phyloP scores from a whole-genome alignment of 805 yeast species.

The Kluyveromyces dobzhanskii region DNA sequence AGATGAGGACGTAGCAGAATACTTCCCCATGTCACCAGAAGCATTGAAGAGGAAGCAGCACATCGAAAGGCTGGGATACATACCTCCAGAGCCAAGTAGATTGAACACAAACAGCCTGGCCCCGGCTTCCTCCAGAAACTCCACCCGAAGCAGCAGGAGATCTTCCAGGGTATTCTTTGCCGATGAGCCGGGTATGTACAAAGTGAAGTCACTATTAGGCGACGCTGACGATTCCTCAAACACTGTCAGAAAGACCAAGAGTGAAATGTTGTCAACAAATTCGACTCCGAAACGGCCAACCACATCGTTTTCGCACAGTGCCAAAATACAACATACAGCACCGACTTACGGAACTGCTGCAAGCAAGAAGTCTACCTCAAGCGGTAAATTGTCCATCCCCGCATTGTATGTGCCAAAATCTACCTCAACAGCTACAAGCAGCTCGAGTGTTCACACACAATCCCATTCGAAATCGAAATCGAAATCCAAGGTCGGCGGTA shows the following conservation, averaged over 20 bases:
- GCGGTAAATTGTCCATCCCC: no score
- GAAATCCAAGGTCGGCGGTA: constrained; percentile 8
- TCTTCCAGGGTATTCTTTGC: constrained; percentile 24
- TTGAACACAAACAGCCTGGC: constrained; percentile 4
- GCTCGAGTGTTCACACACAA: background rate
- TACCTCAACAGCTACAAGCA: no score
- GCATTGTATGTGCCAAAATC: no score
- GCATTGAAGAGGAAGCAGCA: constrained; percentile 17
- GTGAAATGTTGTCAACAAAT: background rate
- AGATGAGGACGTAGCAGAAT: constrained; percentile 13
- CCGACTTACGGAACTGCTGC: no score
- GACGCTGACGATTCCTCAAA: constrained; percentile 6
- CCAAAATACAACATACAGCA: no score
- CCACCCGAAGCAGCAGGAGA: constrained; percentile 16
- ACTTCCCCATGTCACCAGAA: constrained; percentile 23
- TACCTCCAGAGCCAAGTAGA: constrained; percentile 22
- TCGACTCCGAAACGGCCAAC: no score
- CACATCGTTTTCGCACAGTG: no score
- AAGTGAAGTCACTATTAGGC: constrained; percentile 26
- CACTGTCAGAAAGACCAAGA: constrained; percentile 19
- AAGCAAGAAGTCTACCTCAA: no score
- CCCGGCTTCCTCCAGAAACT: constrained; percentile 2
- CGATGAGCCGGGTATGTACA: constrained; percentile 20
- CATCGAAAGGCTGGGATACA: constrained; percentile 25
- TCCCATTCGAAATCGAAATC: constrained; percentile 1